A percentile compares a stretch with the other conserved stretches of the same genome.
Evolutionary conservation across 2,329 filamentous ascomycete species (phyloP).

Genomic region (Mycogone perniciosa): DNA sequence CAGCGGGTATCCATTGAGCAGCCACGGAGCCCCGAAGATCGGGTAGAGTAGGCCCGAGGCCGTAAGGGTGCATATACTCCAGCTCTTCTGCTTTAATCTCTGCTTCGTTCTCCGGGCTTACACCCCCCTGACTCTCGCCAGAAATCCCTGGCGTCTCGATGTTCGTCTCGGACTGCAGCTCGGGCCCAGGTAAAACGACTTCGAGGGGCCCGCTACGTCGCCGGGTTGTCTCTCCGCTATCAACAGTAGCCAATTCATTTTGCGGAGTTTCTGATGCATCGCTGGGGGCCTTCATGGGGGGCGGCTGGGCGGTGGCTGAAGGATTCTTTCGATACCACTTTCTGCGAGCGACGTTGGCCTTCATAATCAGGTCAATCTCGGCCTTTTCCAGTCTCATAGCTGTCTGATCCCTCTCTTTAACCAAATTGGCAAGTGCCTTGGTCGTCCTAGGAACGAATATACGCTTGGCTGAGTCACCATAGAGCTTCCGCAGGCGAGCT

Average conservation of each 20-base stretch:
- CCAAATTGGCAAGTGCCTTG: slow-evolving; percentile 69
- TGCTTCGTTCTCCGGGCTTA: slow-evolving; percentile 5
- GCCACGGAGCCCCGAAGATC: slow-evolving; percentile 50
- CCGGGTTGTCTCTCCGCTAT: slow-evolving; percentile 3
- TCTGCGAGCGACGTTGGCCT: slow-evolving; percentile 64
- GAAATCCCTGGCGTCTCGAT: not conserved
- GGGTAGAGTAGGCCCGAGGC: slow-evolving; percentile 28
- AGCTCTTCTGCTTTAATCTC: slow-evolving; percentile 22
- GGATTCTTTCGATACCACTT: slow-evolving; percentile 37
- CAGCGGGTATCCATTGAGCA: slow-evolving; percentile 65
- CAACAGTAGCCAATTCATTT: not conserved
- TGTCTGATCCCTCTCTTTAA: slow-evolving; percentile 72
- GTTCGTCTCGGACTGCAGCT: slow-evolving; percentile 1
- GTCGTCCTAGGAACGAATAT: slow-evolving; percentile 80
- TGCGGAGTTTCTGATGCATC: not conserved
- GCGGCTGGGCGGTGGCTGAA: slow-evolving; percentile 1
- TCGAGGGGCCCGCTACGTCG: slow-evolving; percentile 1
- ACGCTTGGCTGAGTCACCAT: slow-evolving; percentile 73
- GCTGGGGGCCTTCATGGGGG: not conserved
- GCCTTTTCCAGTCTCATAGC: slow-evolving; percentile 79
- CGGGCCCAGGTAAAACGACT: slow-evolving; percentile 9
- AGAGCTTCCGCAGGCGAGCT: slow-evolving; percentile 69
- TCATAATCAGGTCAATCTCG: slow-evolving; percentile 77
- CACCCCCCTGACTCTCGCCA: not conserved
- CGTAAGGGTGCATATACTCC: slow-evolving; percentile 33